Conservation (phyloP, 495 filamentous ascomycete species). For the Daldinia decipiens region DNA sequence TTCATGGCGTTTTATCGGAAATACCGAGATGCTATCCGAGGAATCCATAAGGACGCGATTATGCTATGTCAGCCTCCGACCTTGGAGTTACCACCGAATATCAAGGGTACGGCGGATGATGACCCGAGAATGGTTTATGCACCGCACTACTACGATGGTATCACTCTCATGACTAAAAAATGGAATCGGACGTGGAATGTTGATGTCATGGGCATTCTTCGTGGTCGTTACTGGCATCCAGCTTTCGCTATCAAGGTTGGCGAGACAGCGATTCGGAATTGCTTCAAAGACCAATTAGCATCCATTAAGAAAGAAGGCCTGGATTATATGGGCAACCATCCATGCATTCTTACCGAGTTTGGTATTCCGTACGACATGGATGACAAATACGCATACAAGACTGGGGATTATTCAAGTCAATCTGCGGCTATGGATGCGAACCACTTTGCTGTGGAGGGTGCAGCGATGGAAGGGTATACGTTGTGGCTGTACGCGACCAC, state of each 20-base stretch:
- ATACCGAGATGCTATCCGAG: slow-evolving; percentile 76
- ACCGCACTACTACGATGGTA: slow-evolving; percentile 95
- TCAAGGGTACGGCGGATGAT: slow-evolving; percentile 89
- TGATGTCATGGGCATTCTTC: slow-evolving; percentile 90
- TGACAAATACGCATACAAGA: slow-evolving; percentile 90
- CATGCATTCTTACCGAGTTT: slow-evolving; percentile 92
- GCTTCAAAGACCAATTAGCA: slow-evolving; percentile 88
- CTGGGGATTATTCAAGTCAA: slow-evolving; percentile 95
- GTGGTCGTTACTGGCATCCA: slow-evolving; percentile 86
- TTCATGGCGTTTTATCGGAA: slow-evolving; percentile 87
- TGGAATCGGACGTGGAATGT: slow-evolving; percentile 98
- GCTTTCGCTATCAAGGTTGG: slow-evolving; percentile 92
- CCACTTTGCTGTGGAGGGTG: slow-evolving; percentile 89
- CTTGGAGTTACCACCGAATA: slow-evolving; percentile 85
- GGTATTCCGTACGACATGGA: slow-evolving; percentile 99
- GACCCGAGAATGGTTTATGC: slow-evolving; percentile 91
- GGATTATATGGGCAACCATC: slow-evolving; percentile 89
- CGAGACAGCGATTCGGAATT: slow-evolving; percentile 95
- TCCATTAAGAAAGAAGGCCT: slow-evolving; percentile 89
- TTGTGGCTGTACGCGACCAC: slow-evolving; percentile 86
- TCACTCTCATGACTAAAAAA: slow-evolving; percentile 96
- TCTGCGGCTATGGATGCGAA: slow-evolving; percentile 96
- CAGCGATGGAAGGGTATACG: slow-evolving; percentile 81
- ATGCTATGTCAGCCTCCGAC: slow-evolving; percentile 93
- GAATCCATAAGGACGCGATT: slow-evolving; percentile 80